phyloP scores from a whole-genome alignment of 2,329 filamentous ascomycete species.

The Juglanconis sp. region DNA sequence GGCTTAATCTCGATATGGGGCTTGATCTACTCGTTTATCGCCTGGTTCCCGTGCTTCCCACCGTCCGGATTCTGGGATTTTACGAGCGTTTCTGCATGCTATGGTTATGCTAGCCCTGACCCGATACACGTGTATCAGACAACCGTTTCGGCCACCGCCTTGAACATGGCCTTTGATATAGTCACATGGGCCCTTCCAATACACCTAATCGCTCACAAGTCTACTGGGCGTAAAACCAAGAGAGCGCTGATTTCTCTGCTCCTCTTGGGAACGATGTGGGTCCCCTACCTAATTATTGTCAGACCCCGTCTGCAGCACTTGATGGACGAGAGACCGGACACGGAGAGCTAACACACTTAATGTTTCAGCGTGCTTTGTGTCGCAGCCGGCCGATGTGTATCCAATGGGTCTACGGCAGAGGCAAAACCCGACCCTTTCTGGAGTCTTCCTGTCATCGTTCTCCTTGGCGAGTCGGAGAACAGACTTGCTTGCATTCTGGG shows the following conservation, averaged over 20 bases:
- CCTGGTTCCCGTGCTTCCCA: constrained; percentile 26
- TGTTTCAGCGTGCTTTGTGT: constrained; percentile 26
- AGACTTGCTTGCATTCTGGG: constrained; percentile 16
- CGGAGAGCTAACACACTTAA: neutral
- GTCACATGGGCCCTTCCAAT: constrained; percentile 30
- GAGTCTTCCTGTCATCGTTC: constrained; percentile 30
- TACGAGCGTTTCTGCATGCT: constrained; percentile 3
- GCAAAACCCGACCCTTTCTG: constrained; percentile 31
- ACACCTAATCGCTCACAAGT: constrained; percentile 26
- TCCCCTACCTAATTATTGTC: neutral
- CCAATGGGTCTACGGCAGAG: constrained; percentile 27
- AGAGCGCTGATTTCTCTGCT: constrained; percentile 28
- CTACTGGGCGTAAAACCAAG: constrained; percentile 27
- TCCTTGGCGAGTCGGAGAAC: constrained; percentile 32
- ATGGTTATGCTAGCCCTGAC: constrained; percentile 29
- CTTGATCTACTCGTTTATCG: constrained; percentile 21
- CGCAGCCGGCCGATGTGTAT: constrained; percentile 29
- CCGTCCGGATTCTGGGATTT: constrained; percentile 22
- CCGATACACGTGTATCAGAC: constrained; percentile 23
- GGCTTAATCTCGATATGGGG: constrained; percentile 21
- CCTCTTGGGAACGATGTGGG: constrained; percentile 30
- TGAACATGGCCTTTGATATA: constrained; percentile 30
- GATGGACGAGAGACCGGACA: no score
- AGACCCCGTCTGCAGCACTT: neutral
- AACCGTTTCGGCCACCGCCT: constrained; percentile 26